Base-by-base conservation (phyloP, 768 basidiomycete genomes). In the Kwoniella europaea region DNA sequence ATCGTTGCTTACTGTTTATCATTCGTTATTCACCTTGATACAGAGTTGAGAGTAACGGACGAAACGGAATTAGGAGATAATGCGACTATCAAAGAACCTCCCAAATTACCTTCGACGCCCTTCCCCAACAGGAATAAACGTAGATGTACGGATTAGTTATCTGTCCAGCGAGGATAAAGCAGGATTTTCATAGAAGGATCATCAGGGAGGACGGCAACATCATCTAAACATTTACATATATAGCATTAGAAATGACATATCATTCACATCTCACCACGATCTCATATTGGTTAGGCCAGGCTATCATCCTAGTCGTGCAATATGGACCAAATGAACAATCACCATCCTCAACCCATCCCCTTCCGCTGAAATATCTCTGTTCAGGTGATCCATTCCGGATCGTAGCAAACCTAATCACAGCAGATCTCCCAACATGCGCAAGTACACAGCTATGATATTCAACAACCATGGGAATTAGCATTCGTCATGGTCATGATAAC, bases 51-150 rank as follows among this genome's bases (percentile, higher is more conserved):
- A 52, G 86, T 96, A 56, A 93, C 90, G 3, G 84, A 89, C 54
- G 87, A 94, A 65, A 95, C 93, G 0, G 95, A 97, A 77, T 85
- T 96, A 9, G 95, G 94, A 5, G 89, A 90, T 65, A 97, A 98
- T 76, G 88, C 90, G 1, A 86, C 89, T 2, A 88, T 96, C 76
- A 93, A 91, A 83, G 86, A 84, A 58, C 88, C 90, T 10, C 83
- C 78, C 2, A 73, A 74, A 53, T 60, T 81, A 41, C 80, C 79
- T 42, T 72, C 74, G 0, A 82, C 82, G 27, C 82, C 82, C 4
- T 82, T 82, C 71, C 82, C 82, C 4, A 82, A 82, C 71, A 55
- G 80, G 53, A 76, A 76, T 63, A 79, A 71, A 52, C 67, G 76
- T 58, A 74, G 58, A 60, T 69, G 72, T 43, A 46, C 59, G 18